phyloP scores from a whole-genome alignment of 169 alveolate genomes.

The Prorocentrum cordatum region DNA sequence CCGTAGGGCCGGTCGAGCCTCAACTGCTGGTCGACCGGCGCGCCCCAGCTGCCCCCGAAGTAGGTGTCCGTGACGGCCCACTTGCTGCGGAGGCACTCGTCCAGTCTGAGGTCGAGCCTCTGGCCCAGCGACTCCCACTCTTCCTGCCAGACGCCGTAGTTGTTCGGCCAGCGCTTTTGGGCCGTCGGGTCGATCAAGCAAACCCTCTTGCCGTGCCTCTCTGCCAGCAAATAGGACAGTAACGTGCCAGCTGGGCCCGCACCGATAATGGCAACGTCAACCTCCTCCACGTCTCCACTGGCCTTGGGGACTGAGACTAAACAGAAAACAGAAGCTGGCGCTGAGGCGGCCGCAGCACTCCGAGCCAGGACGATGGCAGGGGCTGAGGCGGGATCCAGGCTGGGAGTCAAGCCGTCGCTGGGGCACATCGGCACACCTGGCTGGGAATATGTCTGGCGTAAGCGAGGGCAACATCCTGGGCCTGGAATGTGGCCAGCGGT shows the following conservation, averaged over 20 bases:
- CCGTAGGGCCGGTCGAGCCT: constrained; percentile 25
- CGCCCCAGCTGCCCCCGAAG: constrained; percentile 61
- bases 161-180: constrained; percentile 43
- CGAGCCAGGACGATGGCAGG: no score
- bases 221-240: constrained; percentile 33
- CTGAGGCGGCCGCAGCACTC: no score
- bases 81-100: neutral
- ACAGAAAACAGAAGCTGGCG: no score
- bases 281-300: no score
- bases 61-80: constrained; percentile 41
- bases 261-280: constrained; percentile 35
- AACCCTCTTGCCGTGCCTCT: constrained; percentile 44
- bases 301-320: no score
- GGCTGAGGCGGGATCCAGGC: no score
- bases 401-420: no score
- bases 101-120: neutral
- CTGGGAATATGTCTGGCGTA: no score
- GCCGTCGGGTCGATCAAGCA: constrained; percentile 15
- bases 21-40: constrained; percentile 21
- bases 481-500: no score
- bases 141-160: constrained; percentile 55
- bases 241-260: constrained; percentile 43
- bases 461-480: no score
- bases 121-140: constrained; percentile 43
- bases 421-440: no score